Percentiles rank a stretch among this genome's conserved stretches.
phyloP scores from a whole-genome alignment of 108 stramenopile species.

The Discostella stelligeroides region DNA sequence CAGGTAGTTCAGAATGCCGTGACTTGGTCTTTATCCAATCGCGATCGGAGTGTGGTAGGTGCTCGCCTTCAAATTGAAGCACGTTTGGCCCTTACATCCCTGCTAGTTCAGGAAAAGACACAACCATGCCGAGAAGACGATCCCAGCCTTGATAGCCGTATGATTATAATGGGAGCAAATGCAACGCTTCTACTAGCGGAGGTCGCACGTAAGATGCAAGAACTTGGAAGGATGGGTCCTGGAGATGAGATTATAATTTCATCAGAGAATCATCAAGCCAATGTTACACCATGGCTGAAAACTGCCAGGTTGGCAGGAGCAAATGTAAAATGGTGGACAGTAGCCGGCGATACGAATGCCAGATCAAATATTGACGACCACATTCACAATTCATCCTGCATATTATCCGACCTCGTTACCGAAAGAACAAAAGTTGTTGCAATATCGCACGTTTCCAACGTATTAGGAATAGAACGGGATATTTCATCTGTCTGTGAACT shows the following conservation, averaged over 20 bases:
- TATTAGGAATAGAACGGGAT: conserved; percentile 74
- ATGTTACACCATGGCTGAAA: conserved; percentile 76
- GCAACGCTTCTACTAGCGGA: conserved; percentile 64
- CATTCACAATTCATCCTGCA: conserved; percentile 9
- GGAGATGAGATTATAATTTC: conserved; percentile 79
- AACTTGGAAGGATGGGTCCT: conserved; percentile 30
- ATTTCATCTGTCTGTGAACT: conserved; percentile 39
- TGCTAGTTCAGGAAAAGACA: conserved; percentile 37
- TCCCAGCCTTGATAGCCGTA: conserved; percentile 3
- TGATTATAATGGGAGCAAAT: conserved; percentile 67
- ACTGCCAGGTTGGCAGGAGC: conserved; percentile 54
- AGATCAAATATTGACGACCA: not conserved
- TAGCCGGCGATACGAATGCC: conserved; percentile 8
- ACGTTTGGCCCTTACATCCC: conserved; percentile 38
- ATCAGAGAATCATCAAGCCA: conserved; percentile 82
- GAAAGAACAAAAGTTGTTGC: conserved; percentile 65
- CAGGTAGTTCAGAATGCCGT: conserved; percentile 55
- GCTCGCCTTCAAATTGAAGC: conserved; percentile 51
- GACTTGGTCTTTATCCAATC: conserved; percentile 41
- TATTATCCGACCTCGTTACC: conserved; percentile 55
- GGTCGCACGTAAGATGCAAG: conserved; percentile 52
- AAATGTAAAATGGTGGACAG: conserved; percentile 66
- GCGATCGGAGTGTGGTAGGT: conserved; percentile 70
- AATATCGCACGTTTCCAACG: conserved; percentile 80
- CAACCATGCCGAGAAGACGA: conserved; percentile 4